Conservation (phyloP, 371 early-diverging fungal species). For the Mucor lusitanicus region DNA sequence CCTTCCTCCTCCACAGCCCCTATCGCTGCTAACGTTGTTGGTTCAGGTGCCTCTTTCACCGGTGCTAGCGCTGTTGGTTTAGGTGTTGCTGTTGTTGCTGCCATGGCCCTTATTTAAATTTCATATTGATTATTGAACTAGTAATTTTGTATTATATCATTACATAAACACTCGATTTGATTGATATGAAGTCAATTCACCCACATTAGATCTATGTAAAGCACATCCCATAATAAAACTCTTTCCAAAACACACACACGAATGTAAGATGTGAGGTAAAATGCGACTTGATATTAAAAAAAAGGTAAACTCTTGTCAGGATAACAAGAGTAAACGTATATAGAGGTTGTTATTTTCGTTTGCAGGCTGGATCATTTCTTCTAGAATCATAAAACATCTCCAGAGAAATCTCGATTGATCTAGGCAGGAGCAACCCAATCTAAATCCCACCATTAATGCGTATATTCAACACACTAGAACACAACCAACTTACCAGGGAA, state of each 20-base stretch:
- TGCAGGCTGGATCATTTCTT: background rate
- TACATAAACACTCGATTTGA: background rate
- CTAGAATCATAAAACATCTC: background rate
- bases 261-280: background rate
- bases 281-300: background rate
- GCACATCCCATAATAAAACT: background rate
- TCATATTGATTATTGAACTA: background rate
- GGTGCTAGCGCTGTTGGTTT: constrained; percentile 9
- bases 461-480: background rate
- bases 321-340: background rate
- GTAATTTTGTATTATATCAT: background rate
- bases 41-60: constrained; percentile 13
- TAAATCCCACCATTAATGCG: background rate
- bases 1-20: background rate
- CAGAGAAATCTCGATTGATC: background rate
- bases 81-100: constrained; percentile 18
- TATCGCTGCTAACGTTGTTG: constrained; percentile 7
- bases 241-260: background rate
- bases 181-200: background rate
- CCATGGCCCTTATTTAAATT: constrained; percentile 18
- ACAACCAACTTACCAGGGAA: constrained; percentile 65
- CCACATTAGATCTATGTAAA: background rate
- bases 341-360: background rate
- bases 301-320: background rate
- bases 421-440: constrained; percentile 16